Base-by-base conservation (phyloP, 148 eudicot species). In the Nyssa sinensis region DNA sequence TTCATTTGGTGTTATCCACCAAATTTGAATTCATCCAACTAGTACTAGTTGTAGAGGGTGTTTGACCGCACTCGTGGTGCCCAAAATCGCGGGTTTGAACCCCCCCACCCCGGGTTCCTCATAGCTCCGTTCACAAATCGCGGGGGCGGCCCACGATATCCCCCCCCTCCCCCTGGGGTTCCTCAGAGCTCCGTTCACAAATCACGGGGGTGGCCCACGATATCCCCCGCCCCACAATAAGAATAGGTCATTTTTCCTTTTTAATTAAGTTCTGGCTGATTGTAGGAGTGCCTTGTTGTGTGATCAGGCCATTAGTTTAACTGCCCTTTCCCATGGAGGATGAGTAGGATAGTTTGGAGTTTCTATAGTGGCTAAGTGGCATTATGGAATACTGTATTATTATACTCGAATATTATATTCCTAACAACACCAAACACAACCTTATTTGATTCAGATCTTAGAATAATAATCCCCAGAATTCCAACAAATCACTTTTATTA, bases 401-500 rank as follows among this genome's bases (percentile, higher is more conserved):
- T 27, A 11, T 23, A 30, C 6, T 30, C 11, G 6, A 14, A 25
- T 73, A 61, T n/a, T 51, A 25, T 47, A 74, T 69, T 71, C 49
- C 55, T n/a, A 7, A 49, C 67, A 28, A 53, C 74, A 69, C 62
- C 0, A 44, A 69, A 76, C 62, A 53, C 69, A 62, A 69, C 69
- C 66, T 69, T 68, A 41, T 69, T 37, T 69, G 67, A 73, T 62
- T 39, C 51, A 69, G 47, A 69, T 68, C 78, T 28, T 41, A 7
- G 33, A 49, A 51, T 51, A 49, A 51, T 53, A 31, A 47, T 70
- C 31, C 34, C 63, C 44, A 44, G 51, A 44, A 66, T 67, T 49
- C 62, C 59, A n/a, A 53, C 13, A 30, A 51, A 64, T 68, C 53
- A 51, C 64, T 28, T 33, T 34, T 37, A 27, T 23, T 39, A 53